These are phyloP conservation scores for Termitomyces sp. DNA, from an alignment of 768 basidiomycete species.

Conservation along the genomic window DNA sequence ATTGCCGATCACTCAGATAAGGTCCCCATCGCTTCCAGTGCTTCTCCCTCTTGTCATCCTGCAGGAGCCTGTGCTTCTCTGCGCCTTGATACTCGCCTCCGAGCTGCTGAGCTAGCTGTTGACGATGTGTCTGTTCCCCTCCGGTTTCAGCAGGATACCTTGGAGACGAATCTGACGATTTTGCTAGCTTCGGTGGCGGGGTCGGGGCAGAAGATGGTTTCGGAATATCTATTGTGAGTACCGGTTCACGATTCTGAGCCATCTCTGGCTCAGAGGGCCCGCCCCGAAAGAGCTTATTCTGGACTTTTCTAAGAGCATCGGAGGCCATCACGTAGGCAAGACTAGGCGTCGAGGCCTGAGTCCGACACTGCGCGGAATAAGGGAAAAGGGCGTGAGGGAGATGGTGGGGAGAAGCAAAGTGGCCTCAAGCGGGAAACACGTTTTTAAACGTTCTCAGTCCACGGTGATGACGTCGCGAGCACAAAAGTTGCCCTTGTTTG, in stretches of 20 bases:
- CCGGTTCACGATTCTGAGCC: conserved; percentile 20
- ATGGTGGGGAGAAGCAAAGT: not conserved
- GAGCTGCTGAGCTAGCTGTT: conserved; percentile 59
- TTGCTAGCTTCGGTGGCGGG: conserved; percentile 45
- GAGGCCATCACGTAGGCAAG: conserved; percentile 28
- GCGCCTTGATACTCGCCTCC: conserved; percentile 74
- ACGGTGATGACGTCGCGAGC: conserved; percentile 3
- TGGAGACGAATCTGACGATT: conserved; percentile 33
- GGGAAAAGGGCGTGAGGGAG: not conserved
- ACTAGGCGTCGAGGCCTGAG: not conserved
- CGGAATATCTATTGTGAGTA: conserved; percentile 72
- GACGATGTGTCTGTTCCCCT: conserved; percentile 45
- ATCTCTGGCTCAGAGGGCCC: conserved; percentile 22
- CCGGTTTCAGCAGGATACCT: conserved; percentile 18
- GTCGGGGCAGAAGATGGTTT: conserved; percentile 38
- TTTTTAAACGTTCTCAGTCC: conserved; percentile 1
- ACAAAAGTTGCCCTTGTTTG: conserved; percentile 1
- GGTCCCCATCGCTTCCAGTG: conserved; percentile 99
- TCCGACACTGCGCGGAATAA: not conserved
- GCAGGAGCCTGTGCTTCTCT: conserved; percentile 81
- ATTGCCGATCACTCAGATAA: conserved; percentile 95
- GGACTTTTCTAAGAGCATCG: conserved; percentile 56
- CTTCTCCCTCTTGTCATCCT: conserved; percentile 72
- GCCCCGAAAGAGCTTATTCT: conserved; percentile 67
- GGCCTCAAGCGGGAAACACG: not conserved